Percentiles rank a stretch among this genome's conserved stretches.
phyloP scores from a whole-genome alignment of 805 yeast genomes.

The Starmerella scarabaei region DNA sequence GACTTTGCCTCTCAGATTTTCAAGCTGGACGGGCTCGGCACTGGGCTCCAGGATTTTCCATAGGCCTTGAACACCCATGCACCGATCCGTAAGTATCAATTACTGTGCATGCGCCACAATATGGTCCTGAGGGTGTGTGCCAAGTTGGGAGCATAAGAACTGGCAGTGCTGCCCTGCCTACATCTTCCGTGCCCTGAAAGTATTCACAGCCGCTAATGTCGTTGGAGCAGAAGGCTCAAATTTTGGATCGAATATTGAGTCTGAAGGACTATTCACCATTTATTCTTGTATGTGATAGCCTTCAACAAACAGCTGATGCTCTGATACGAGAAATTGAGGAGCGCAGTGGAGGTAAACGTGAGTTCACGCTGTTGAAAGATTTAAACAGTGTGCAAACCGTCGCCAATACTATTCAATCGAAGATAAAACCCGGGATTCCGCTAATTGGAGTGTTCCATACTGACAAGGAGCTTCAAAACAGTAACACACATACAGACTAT shows the following conservation, averaged over 20 bases:
- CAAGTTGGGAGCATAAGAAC: too few species aligned
- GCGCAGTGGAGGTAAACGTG: constrained; percentile 24
- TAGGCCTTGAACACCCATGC: constrained; percentile 90
- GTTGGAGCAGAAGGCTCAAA: constrained; percentile 27
- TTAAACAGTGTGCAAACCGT: constrained; percentile 46
- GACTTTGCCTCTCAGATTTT: constrained; percentile 60
- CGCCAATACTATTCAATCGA: constrained; percentile 37
- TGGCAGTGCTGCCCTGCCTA: not conserved
- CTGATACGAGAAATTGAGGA: constrained; percentile 47
- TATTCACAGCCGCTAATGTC: not conserved
- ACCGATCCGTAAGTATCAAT: too few species aligned
- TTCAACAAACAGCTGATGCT: constrained; percentile 50
- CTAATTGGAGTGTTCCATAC: constrained; percentile 18
- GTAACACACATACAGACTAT: constrained; percentile 22
- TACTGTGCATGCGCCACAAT: too few species aligned
- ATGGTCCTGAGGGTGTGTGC: too few species aligned
- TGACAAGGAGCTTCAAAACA: constrained; percentile 5
- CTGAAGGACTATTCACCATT: constrained; percentile 68
- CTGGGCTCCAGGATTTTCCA: constrained; percentile 89
- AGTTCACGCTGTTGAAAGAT: constrained; percentile 35
- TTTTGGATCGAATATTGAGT: constrained; percentile 52
- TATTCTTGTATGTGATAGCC: constrained; percentile 52
- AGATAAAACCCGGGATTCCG: constrained; percentile 33
- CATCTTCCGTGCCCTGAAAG: not conserved
- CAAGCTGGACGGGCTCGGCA: constrained; percentile 80